Percentiles rank a stretch among this genome's conserved stretches.
These are phyloP conservation scores for Dioszegia hungarica DNA, from an alignment of 768 basidiomycete genomes.

Conservation along the genomic window DNA sequence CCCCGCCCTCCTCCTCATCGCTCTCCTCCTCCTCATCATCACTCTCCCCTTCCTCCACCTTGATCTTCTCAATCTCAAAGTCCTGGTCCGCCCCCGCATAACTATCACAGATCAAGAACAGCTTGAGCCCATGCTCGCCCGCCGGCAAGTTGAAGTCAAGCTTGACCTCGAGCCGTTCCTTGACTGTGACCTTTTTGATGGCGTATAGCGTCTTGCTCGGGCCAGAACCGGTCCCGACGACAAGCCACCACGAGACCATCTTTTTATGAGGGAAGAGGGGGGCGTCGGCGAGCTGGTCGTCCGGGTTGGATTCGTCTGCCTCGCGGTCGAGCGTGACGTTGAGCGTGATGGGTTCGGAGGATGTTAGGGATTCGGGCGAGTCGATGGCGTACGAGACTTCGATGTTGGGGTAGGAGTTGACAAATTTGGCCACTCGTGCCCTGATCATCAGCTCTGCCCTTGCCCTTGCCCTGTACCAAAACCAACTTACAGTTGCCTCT, in stretches of 20 bases:
- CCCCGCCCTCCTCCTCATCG: conserved; percentile 53
- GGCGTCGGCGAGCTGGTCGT: conserved; percentile 80
- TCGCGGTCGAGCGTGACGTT: conserved; percentile 76
- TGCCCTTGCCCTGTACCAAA: background rate
- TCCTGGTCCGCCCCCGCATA: conserved; percentile 91
- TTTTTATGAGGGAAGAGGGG: conserved; percentile 88
- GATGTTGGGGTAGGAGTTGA: conserved; percentile 95
- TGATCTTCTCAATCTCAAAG: conserved; percentile 71
- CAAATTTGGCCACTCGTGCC: conserved; percentile 89
- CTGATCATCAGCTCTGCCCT: conserved; percentile 51
- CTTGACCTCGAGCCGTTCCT: conserved; percentile 67
- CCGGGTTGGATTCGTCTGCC: conserved; percentile 59
- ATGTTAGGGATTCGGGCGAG: conserved; percentile 73
- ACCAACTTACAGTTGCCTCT: conserved; percentile 70
- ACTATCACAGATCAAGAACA: conserved; percentile 89
- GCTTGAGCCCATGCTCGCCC: conserved; percentile 70
- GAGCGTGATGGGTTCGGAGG: conserved; percentile 74
- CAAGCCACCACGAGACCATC: conserved; percentile 95
- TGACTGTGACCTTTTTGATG: conserved; percentile 76
- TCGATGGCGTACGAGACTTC: conserved; percentile 84
- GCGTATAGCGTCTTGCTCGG: conserved; percentile 71
- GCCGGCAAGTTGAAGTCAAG: conserved; percentile 84
- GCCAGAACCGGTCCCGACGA: conserved; percentile 64
- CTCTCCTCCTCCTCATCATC: conserved; percentile 60
- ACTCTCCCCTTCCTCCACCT: conserved; percentile 82